These are phyloP conservation scores for Arctium lappa DNA, from an alignment of 129 eudicot genomes.

Conservation along the genomic window DNA sequence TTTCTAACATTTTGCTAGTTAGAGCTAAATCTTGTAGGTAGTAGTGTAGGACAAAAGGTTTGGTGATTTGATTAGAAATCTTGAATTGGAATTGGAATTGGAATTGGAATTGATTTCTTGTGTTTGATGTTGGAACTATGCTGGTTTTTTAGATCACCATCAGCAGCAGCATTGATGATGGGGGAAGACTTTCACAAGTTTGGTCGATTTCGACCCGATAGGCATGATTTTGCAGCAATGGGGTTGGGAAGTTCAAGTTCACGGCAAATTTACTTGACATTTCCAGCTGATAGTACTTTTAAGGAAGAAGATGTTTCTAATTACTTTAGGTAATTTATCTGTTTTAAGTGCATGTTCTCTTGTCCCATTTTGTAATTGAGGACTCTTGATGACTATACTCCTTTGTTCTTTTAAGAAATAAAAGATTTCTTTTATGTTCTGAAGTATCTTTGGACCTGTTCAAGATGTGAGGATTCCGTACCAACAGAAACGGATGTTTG, in stretches of 20 bases:
- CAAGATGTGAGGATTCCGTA: conserved; percentile 88
- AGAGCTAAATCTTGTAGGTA: too few relatives aligned
- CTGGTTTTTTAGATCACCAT: conserved; percentile 42
- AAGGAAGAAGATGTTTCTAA: conserved; percentile 71
- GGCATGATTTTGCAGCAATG: conserved; percentile 49
- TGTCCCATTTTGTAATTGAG: background rate
- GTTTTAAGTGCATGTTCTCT: background rate
- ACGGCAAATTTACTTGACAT: conserved; percentile 66
- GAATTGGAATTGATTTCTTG: too few relatives aligned
- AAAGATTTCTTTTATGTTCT: conserved; percentile 6
- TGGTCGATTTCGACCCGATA: conserved; percentile 43
- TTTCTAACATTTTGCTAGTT: too few relatives aligned
- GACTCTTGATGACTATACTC: too few relatives aligned
- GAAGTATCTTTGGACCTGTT: conserved; percentile 69
- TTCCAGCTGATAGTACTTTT: conserved; percentile 73
- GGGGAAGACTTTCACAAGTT: conserved; percentile 62
- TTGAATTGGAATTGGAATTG: too few relatives aligned
- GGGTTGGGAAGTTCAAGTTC: conserved; percentile 63
- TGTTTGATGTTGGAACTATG: conserved; percentile 3
- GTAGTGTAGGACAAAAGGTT: background rate
- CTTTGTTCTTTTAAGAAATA: background rate
- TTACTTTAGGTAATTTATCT: conserved; percentile 47
- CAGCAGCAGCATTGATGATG: conserved; percentile 66
- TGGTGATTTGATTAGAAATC: conserved; percentile 1
- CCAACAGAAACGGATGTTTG: conserved; percentile 88